phyloP scores from a whole-genome alignment of 1,139 yeast genomes.

The Saccharomycopsis hybrid region DNA sequence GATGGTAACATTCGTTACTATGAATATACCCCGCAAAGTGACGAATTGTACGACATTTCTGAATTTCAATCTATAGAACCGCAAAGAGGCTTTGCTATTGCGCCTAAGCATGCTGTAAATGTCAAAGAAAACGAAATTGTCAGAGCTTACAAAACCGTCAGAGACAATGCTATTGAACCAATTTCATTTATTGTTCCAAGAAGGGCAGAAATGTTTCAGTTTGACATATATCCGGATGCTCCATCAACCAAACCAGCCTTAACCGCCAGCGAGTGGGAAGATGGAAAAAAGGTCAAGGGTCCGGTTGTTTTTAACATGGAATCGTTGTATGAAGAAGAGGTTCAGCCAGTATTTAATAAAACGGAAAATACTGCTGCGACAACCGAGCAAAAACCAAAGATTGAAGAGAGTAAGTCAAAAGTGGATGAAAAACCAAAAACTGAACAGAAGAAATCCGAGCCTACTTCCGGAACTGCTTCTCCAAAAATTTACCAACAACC shows the following conservation, averaged over 20 bases:
- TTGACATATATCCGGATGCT: conserved; percentile 87
- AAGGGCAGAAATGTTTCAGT: conserved; percentile 87
- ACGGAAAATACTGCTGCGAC: conserved; percentile 26
- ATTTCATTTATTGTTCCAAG: conserved; percentile 89
- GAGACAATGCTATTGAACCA: conserved; percentile 80
- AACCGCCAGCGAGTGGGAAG: conserved; percentile 70
- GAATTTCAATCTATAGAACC: conserved; percentile 87
- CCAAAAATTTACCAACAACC: conserved; percentile 21
- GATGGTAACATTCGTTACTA: conserved; percentile 95
- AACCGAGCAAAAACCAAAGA: conserved; percentile 29
- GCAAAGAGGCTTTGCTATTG: conserved; percentile 89
- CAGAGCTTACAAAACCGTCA: conserved; percentile 75
- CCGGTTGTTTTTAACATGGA: conserved; percentile 79
- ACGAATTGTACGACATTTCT: conserved; percentile 71
- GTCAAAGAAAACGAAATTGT: conserved; percentile 80
- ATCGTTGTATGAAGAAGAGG: conserved; percentile 68
- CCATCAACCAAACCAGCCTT: conserved; percentile 77
- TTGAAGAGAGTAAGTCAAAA: conserved; percentile 23
- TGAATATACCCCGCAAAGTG: conserved; percentile 64
- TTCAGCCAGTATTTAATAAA: conserved; percentile 35
- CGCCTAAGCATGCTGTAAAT: conserved; percentile 77
- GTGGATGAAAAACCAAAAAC: conserved; percentile 23
- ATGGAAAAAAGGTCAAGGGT: conserved; percentile 70
- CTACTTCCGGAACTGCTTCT: conserved; percentile 11
- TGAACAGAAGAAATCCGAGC: conserved; percentile 22